Evolutionary conservation across 2,329 filamentous ascomycete genomes (phyloP).

Genomic region (Fusarium neocosmosporiellum): DNA sequence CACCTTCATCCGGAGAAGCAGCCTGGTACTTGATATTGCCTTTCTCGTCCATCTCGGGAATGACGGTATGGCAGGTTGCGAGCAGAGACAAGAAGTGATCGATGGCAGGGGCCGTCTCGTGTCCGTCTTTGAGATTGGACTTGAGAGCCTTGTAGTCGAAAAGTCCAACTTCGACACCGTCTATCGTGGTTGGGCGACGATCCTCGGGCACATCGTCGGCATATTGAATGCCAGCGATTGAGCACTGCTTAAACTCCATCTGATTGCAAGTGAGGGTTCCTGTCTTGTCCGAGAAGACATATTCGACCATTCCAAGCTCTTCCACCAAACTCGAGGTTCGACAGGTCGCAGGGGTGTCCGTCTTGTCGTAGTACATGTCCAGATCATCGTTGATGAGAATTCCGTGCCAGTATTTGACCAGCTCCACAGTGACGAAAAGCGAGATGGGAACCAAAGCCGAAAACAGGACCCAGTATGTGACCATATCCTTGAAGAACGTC

Average conservation of each 20-base stretch:
- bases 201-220: conserved; percentile 93
- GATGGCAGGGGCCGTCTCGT: conserved; percentile 63
- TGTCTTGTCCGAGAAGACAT: conserved; percentile 98
- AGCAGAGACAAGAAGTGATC: conserved; percentile 90
- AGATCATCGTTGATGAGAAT: conserved; percentile 97
- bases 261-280: conserved; percentile 97
- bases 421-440: conserved; percentile 95
- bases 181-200: conserved; percentile 80
- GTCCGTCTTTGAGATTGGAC: conserved; percentile 71
- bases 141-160: conserved; percentile 84
- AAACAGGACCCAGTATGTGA: conserved; percentile 98
- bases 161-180: conserved; percentile 81
- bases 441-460: conserved; percentile 97
- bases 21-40: conserved; percentile 96
- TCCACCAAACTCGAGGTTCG: conserved; percentile 96
- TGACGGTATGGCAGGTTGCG: conserved; percentile 95
- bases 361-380: conserved; percentile 97
- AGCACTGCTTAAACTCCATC: conserved; percentile 98
- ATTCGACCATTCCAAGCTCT: conserved; percentile 97
- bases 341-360: conserved; percentile 94
- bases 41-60: conserved; percentile 86
- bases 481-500: conserved; percentile 92
- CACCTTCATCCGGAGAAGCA: conserved; percentile 95
- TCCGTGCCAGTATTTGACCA: conserved; percentile 99
- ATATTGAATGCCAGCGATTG: conserved; percentile 94